phyloP scores from a whole-genome alignment of 345 rosid species.

The Conringia planisiliqua region DNA sequence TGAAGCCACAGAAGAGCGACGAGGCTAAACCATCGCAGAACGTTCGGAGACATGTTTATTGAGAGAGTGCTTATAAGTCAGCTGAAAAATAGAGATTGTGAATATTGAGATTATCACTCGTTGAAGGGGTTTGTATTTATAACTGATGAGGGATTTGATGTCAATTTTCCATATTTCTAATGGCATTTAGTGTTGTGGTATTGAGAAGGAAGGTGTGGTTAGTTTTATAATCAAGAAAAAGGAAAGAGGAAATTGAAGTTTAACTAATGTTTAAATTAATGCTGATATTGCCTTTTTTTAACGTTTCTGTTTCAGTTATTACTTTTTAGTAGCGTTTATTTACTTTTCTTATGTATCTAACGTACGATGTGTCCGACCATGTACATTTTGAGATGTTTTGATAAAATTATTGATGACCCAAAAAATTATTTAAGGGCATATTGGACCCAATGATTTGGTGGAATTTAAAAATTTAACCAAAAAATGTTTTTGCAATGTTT shows the following conservation, averaged over 20 bases:
- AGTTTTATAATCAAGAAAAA: constrained; percentile 5
- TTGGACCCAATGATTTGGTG: too few species aligned
- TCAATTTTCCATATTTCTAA: background rate
- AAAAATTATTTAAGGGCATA: too few species aligned
- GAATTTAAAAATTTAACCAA: too few species aligned
- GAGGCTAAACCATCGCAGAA: constrained; percentile 70
- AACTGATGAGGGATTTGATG: background rate
- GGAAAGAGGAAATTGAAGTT: background rate
- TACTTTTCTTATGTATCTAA: background rate
- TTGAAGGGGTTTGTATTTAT: constrained; percentile 4
- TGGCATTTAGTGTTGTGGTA: constrained; percentile 6
- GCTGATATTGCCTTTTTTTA: background rate
- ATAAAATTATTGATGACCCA: too few species aligned
- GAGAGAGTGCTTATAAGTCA: background rate
- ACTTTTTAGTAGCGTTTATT: background rate
- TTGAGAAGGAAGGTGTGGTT: background rate
- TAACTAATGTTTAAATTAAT: too few species aligned
- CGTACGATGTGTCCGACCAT: too few species aligned
- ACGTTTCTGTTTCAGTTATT: background rate
- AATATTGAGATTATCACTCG: background rate
- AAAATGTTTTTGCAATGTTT: too few species aligned
- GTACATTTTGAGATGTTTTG: too few species aligned
- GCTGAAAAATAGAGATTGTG: background rate
- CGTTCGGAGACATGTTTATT: constrained; percentile 37
- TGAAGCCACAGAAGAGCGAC: constrained; percentile 80